These are phyloP conservation scores for Starmerella scarabaei DNA, from an alignment of 805 yeast genomes.

Conservation along the genomic window DNA sequence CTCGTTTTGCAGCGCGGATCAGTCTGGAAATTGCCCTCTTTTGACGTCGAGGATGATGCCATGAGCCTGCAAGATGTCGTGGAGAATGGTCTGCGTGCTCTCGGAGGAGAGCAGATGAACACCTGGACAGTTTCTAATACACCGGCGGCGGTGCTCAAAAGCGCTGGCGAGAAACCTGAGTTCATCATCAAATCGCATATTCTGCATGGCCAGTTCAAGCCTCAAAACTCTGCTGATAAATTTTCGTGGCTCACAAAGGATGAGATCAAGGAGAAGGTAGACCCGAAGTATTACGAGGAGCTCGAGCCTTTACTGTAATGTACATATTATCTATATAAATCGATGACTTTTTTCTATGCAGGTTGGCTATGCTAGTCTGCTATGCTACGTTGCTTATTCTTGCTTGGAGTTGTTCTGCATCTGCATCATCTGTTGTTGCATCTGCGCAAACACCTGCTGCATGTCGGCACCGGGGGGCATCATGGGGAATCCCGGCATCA, in stretches of 20 bases:
- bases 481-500: constrained; percentile 29
- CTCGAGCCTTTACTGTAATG: constrained; percentile 15
- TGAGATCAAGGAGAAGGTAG: constrained; percentile 49
- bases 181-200: constrained; percentile 79
- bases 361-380: neutral
- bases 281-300: constrained; percentile 37
- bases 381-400: neutral
- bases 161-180: constrained; percentile 33
- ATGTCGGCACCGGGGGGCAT: constrained; percentile 19
- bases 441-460: constrained; percentile 19
- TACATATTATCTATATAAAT: constrained; percentile 2
- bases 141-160: constrained; percentile 60
- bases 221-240: constrained; percentile 33
- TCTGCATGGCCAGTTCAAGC: constrained; percentile 62
- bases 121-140: constrained; percentile 85
- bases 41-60: constrained; percentile 36
- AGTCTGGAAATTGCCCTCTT: constrained; percentile 72
- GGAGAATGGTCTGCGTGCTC: constrained; percentile 50
- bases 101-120: constrained; percentile 68
- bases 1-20: constrained; percentile 41
- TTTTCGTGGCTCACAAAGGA: constrained; percentile 78
- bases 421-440: constrained; percentile 21
- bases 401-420: constrained; percentile 10
- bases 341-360: neutral
- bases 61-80: constrained; percentile 51